Evolutionary conservation across 2,329 filamentous ascomycete species (phyloP), one percentile per base, ranked within the genome.

Genomic region (Apiospora arundinis): DNA sequence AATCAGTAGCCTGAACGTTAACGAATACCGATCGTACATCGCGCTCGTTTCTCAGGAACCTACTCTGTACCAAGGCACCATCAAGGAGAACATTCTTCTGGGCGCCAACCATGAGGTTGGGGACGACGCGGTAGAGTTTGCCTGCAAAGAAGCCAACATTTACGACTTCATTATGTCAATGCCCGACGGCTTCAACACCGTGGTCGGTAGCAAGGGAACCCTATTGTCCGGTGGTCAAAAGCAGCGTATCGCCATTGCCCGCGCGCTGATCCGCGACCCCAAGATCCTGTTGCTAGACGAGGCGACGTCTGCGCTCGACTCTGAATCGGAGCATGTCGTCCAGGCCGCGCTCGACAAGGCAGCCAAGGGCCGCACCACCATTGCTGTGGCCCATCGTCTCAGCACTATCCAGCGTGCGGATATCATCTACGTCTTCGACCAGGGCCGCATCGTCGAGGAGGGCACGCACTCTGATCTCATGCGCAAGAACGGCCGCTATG

Each of bases 371-470:
- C 89, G 95, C 69, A 97, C 95, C 8, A 98, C 95, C 0, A 96
- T 99, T 74, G 95, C 95, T 0, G 95, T 99, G 0, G 96, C 96
- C 3, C 95, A 99, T 82, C 88, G 96, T 32, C 85, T 99, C 7
- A 94, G 91, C 78, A 98, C 96, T 0, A 98, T 98, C 73, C 95
- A 97, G 80, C 95, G 96, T 80, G 95, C 95, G 0, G 95, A 98
- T 79, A 85, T 95, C 67, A 98, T 98, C 76, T 98, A 97, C 75
- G 95, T 98, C n/a, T 96, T 98, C 80, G 95, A 98, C 81, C 91
- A 93, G 77, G 96, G 95, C 9, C 88, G 90, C 72, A 90, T 98
- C 60, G 93, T 97, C 1, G 95, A 98, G 84, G 88, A 89, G 75
- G 95, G 95, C 6, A 94, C 91, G 11, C 95, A 98, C 79, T 77